These are phyloP conservation scores for Dispira simplex DNA, from an alignment of 192 early-diverging fungal species.

Conservation along the genomic window DNA sequence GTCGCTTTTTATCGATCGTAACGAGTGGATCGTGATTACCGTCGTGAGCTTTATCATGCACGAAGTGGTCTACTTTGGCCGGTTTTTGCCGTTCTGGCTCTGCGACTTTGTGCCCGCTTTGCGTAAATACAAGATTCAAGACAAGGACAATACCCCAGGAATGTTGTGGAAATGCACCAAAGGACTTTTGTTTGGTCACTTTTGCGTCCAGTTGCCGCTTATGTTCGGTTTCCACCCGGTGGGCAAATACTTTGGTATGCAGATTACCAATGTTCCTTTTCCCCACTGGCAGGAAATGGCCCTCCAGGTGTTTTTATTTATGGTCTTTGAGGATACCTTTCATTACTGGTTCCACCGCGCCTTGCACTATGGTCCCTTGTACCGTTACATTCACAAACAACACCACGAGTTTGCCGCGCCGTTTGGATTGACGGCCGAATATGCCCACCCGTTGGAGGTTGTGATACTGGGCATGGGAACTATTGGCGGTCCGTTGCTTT, in stretches of 20 bases:
- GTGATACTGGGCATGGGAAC: conserved; percentile 77
- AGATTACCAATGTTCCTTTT: conserved; percentile 66
- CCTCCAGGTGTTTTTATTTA: conserved; percentile 52
- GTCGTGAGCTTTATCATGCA: conserved; percentile 70
- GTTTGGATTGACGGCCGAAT: conserved; percentile 78
- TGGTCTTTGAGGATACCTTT: conserved; percentile 78
- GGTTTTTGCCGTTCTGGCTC: conserved; percentile 72
- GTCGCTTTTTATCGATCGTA: conserved; percentile 45
- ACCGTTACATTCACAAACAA: conserved; percentile 85
- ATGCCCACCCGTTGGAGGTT: conserved; percentile 78
- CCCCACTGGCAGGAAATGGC: conserved; percentile 54
- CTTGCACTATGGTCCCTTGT: conserved; percentile 75
- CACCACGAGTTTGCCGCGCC: conserved; percentile 88
- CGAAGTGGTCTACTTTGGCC: conserved; percentile 85
- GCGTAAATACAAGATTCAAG: conserved; percentile 86
- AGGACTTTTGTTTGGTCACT: conserved; percentile 60
- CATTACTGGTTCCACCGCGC: conserved; percentile 85
- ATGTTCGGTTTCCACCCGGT: conserved; percentile 79
- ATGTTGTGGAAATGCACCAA: conserved; percentile 60
- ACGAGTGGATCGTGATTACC: conserved; percentile 53
- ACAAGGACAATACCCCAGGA: conserved; percentile 40
- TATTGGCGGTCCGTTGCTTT: conserved; percentile 61
- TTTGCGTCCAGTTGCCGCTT: conserved; percentile 72
- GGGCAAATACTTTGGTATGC: conserved; percentile 70
- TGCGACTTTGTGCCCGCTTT: conserved; percentile 77